phyloP scores from a whole-genome alignment of 2,329 filamentous ascomycete genomes.

The Exserohilum turcica region DNA sequence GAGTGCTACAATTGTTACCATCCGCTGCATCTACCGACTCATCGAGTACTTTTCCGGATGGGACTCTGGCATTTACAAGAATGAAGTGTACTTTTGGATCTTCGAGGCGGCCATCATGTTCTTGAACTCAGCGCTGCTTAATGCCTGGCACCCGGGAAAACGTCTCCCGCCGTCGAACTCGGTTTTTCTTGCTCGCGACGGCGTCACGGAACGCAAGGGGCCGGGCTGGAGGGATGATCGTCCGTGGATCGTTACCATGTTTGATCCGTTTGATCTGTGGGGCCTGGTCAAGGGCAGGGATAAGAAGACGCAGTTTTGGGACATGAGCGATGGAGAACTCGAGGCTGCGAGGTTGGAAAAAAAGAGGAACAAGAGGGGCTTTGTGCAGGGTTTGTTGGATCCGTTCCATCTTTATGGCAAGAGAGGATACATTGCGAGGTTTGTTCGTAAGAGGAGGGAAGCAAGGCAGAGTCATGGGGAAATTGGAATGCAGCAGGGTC shows the following conservation, averaged over 20 bases:
- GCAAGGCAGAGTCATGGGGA: background rate
- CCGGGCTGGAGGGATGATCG: slow-evolving; percentile 57
- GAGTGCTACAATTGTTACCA: slow-evolving; percentile 54
- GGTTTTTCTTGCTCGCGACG: slow-evolving; percentile 58
- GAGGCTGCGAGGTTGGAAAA: slow-evolving; percentile 32
- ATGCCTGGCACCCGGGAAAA: slow-evolving; percentile 58
- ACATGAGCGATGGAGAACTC: slow-evolving; percentile 43
- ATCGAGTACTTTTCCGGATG: slow-evolving; percentile 56
- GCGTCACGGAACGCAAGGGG: slow-evolving; percentile 57
- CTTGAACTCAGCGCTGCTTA: slow-evolving; percentile 57
- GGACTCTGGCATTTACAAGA: slow-evolving; percentile 45
- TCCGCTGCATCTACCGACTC: slow-evolving; percentile 59
- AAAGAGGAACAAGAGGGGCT: slow-evolving; percentile 31
- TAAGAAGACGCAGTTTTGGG: slow-evolving; percentile 46
- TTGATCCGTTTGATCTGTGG: slow-evolving; percentile 46
- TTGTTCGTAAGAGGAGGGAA: slow-evolving; percentile 22
- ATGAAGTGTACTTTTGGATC: slow-evolving; percentile 61
- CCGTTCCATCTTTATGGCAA: slow-evolving; percentile 39
- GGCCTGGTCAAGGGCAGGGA: slow-evolving; percentile 40
- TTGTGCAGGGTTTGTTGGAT: slow-evolving; percentile 30
- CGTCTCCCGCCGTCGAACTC: slow-evolving; percentile 57
- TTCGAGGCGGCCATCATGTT: slow-evolving; percentile 61
- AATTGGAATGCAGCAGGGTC: background rate
- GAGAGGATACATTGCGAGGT: slow-evolving; percentile 36
- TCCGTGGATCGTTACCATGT: slow-evolving; percentile 49